Conservation (phyloP, 1,284 basidiomycete species). For the Rhodotorula sp. region DNA sequence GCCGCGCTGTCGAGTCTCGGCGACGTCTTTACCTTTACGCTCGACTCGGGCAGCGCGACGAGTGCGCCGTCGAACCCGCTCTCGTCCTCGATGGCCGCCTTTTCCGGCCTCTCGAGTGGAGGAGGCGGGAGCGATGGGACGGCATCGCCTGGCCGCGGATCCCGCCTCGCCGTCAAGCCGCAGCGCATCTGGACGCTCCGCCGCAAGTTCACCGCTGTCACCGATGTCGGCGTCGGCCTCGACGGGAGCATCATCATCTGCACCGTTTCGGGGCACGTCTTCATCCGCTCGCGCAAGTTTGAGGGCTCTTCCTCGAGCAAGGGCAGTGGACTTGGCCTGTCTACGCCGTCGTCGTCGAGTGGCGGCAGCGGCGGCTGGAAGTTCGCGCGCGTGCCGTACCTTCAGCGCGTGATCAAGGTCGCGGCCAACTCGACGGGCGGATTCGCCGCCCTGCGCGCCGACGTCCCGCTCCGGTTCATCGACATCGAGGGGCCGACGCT, state of each 20-base stretch:
- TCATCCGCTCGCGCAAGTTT: conserved; percentile 59
- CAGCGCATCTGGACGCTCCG: conserved; percentile 89
- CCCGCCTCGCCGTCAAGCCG: conserved; percentile 62
- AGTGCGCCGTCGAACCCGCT: background rate
- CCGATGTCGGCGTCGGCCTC: conserved; percentile 83
- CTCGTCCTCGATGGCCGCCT: background rate
- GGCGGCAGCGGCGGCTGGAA: conserved; percentile 48
- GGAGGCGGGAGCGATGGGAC: conserved; percentile 27
- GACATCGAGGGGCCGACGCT: conserved; percentile 63
- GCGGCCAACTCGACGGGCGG: conserved; percentile 85
- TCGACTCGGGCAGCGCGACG: conserved; percentile 50
- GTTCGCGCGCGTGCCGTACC: conserved; percentile 75
- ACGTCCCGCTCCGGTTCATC: conserved; percentile 66
- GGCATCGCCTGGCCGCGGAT: conserved; percentile 16
- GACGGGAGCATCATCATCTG: conserved; percentile 90
- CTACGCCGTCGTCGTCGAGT: background rate
- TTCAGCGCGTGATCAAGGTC: conserved; percentile 83
- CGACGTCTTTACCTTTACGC: conserved; percentile 84
- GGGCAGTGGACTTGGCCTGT: background rate
- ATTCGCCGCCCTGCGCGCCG: conserved; percentile 79
- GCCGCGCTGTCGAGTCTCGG: conserved; percentile 84
- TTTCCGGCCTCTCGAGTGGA: conserved; percentile 5
- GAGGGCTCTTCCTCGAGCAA: conserved; percentile 32
- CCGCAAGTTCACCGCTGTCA: conserved; percentile 81
- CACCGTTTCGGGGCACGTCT: conserved; percentile 93